Conservation (phyloP, 179 eudicot species). For the Silene noctiflora region DNA sequence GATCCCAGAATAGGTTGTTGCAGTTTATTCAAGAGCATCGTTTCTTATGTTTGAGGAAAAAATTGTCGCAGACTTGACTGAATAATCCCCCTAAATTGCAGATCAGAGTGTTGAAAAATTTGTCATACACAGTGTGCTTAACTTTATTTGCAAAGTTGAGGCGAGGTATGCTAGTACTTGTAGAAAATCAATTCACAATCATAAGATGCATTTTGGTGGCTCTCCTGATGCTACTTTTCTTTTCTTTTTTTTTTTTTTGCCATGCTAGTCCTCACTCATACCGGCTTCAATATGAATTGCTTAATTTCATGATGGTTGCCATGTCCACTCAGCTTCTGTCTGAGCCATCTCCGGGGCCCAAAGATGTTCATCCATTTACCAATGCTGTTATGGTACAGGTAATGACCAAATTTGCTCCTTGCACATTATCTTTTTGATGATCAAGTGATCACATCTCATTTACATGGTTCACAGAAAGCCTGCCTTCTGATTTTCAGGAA, state of each 20-base stretch:
- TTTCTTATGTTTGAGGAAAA: background rate
- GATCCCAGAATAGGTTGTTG: conserved; percentile 1
- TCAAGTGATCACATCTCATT: conserved; percentile 12
- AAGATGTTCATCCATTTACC: conserved; percentile 73
- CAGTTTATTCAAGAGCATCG: background rate
- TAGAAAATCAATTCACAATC: background rate
- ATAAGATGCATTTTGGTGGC: conserved; percentile 2
- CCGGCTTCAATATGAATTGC: conserved; percentile 79
- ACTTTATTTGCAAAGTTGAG: conserved; percentile 73
- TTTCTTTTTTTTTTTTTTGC: conserved; percentile 13
- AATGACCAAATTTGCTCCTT: conserved; percentile 8
- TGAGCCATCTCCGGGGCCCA: conserved; percentile 77
- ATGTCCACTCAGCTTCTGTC: conserved; percentile 94
- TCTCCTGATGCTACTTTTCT: conserved; percentile 28
- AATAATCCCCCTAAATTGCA: conserved; percentile 33
- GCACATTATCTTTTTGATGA: background rate
- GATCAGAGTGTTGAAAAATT: conserved; percentile 54
- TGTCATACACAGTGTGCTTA: conserved; percentile 52
- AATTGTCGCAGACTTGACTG: background rate
- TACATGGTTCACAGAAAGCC: conserved; percentile 1
- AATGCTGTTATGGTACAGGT: conserved; percentile 88
- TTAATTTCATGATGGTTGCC: conserved; percentile 79
- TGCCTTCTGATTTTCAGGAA: conserved; percentile 50
- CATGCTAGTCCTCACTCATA: conserved; percentile 63
- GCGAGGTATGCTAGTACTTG: conserved; percentile 50